Conservation (phyloP, 768 basidiomycete species). For the Collybiopsis luxurians region DNA sequence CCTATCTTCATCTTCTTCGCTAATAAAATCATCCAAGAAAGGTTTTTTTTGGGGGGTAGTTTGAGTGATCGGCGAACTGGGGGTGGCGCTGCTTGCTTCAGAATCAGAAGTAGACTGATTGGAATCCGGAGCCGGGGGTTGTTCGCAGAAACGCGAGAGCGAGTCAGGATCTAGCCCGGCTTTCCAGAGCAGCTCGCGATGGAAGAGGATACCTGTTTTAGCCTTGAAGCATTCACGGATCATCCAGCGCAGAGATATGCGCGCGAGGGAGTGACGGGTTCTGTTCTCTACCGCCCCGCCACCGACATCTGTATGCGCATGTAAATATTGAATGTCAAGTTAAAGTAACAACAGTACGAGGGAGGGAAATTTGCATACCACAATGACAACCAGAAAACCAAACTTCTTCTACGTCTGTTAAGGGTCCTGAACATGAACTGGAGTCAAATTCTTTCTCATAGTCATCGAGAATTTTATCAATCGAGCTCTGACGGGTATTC, state of each 20-base stretch:
- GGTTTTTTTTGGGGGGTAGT: too few species aligned
- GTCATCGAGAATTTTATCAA: neutral
- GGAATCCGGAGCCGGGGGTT: conserved; percentile 34
- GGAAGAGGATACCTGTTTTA: conserved; percentile 59
- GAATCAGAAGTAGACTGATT: conserved; percentile 7
- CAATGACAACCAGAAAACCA: conserved; percentile 13
- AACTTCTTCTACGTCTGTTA: conserved; percentile 8
- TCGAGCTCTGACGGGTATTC: too few species aligned
- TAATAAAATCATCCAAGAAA: conserved; percentile 19
- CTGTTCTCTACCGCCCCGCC: conserved; percentile 19
- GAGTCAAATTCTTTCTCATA: neutral
- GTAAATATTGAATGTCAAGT: neutral
- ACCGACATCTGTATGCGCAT: conserved; percentile 31
- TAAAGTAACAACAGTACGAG: neutral
- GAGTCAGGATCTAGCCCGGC: conserved; percentile 45
- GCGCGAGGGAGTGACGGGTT: conserved; percentile 57
- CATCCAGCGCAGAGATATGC: conserved; percentile 79
- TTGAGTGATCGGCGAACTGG: conserved; percentile 9
- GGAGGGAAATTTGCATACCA: conserved; percentile 38
- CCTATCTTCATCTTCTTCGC: conserved; percentile 63
- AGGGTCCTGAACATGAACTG: too few species aligned
- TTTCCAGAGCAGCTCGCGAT: conserved; percentile 40
- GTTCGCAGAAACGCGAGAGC: conserved; percentile 39
- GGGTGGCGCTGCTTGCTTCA: conserved; percentile 10
- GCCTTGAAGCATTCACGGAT: conserved; percentile 58